Percentiles rank a stretch among this genome's conserved stretches.
These are phyloP conservation scores for Naganishia onofrii DNA, from an alignment of 768 basidiomycete genomes.

Conservation along the genomic window DNA sequence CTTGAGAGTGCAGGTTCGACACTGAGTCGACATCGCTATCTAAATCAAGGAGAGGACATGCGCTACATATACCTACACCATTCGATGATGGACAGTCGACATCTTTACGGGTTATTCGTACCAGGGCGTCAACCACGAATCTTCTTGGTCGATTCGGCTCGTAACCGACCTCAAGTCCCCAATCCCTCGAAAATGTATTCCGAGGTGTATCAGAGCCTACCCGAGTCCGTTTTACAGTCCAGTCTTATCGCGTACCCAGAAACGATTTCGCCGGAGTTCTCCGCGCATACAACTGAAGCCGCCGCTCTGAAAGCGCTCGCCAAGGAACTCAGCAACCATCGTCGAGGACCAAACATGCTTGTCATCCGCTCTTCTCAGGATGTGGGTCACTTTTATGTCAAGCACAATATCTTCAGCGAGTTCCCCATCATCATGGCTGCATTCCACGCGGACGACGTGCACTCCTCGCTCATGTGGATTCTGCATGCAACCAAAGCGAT, in stretches of 20 bases:
- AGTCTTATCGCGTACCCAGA: conserved; percentile 64
- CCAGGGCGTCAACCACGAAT: conserved; percentile 69
- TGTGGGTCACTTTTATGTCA: conserved; percentile 73
- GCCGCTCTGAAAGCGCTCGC: conserved; percentile 83
- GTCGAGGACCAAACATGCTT: conserved; percentile 61
- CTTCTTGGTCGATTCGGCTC: conserved; percentile 85
- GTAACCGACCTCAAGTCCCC: conserved; percentile 75
- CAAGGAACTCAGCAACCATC: conserved; percentile 76
- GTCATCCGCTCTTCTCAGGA: conserved; percentile 84
- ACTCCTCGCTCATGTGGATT: conserved; percentile 89
- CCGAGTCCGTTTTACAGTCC: conserved; percentile 53
- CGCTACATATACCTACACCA: conserved; percentile 89
- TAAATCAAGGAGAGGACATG: conserved; percentile 65
- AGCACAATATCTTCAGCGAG: conserved; percentile 66
- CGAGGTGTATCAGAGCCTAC: conserved; percentile 61
- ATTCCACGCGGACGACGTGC: conserved; percentile 58
- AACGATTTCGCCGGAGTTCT: conserved; percentile 39
- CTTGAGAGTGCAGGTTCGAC: conserved; percentile 65
- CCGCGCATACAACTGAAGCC: conserved; percentile 57
- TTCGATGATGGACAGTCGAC: conserved; percentile 68
- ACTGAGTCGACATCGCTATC: conserved; percentile 66
- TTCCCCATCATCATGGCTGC: conserved; percentile 83
- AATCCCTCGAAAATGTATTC: conserved; percentile 72
- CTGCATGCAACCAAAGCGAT: conserved; percentile 75
- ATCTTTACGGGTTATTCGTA: conserved; percentile 83